Evolutionary conservation across 1,284 basidiomycete species (phyloP).

Genomic region (Exobasidium rhododendri): DNA sequence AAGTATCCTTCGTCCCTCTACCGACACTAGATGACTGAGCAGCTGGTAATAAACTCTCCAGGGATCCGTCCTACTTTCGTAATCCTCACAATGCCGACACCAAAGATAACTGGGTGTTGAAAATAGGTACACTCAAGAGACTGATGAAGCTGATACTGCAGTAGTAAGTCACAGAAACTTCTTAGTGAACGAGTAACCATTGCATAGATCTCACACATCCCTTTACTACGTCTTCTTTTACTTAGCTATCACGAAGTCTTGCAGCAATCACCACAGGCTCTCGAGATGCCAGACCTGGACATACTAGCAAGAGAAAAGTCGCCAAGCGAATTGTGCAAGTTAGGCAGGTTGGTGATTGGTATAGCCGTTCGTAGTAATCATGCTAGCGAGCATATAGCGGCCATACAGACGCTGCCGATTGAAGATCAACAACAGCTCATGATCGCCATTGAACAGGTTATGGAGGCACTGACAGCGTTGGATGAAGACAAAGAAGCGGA

Average conservation of each 20-base stretch:
- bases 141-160: conserved; percentile 81
- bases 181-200: conserved; percentile 31
- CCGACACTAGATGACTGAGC: no score
- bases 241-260: conserved; percentile 32
- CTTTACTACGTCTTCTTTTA: no score
- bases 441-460: conserved; percentile 59
- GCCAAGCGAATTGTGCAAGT: conserved; percentile 65
- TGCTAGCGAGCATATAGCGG: conserved; percentile 76
- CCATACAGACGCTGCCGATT: conserved; percentile 74
- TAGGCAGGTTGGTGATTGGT: conserved; percentile 81
- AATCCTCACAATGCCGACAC: conserved; percentile 36
- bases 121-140: conserved; percentile 77
- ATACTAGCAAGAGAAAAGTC: conserved; percentile 72
- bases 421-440: conserved; percentile 77
- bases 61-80: conserved; percentile 73
- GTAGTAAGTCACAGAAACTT: conserved; percentile 57
- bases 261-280: conserved; percentile 21
- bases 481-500: conserved; percentile 15
- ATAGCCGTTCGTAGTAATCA: conserved; percentile 76
- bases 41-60: no score
- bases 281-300: conserved; percentile 39
- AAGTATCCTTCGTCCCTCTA: no score
- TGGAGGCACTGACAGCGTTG: conserved; percentile 23
- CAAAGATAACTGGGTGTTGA: conserved; percentile 80
- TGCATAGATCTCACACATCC: conserved; percentile 63